Base-by-base conservation (phyloP, 2,329 filamentous ascomycete species). In the Cladosporium phlei region DNA sequence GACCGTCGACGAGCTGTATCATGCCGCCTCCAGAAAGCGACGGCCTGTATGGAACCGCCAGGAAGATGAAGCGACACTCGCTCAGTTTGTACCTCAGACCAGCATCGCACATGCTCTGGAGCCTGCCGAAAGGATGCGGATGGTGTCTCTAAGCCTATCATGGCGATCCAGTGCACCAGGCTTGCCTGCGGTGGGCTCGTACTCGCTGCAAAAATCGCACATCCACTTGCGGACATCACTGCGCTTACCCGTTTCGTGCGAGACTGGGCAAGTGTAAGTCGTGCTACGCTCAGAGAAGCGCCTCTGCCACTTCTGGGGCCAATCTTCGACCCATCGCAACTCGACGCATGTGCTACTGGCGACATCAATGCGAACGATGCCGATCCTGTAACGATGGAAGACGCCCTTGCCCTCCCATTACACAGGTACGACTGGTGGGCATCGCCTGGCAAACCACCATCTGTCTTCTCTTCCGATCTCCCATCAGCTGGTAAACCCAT, bases 141-240 rank as follows among this genome's bases (percentile, higher is more conserved):
- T 17, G 43, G 33, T 19, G 14, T 38, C 11, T 22, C 28, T 22
- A 46, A 43, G 8, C 46, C 46, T 5, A 48, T 38, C 17, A 38
- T 48, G 32, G 46, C 46, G 6, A 25, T 48, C 10, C 46, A 48
- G 33, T 29, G 12, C 20, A 48, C 38, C 8, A 19, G 10, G 5
- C 46, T 48, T 16, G 38, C 46, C 43, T 48, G 46, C 16, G 38
- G 46, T 12, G 38, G 37, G 14, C 16, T 48, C 9, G 46, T 43
- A 6, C 29, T 48, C 16, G 38, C 46, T 28, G 46, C 30, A 14
- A 48, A 48, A 21, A 43, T 48, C 3, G 37, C 46, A 14, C 46
- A 48, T 48, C 46, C 46, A 17, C 46, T 48, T 27, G 46, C 46
- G 30, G 46, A 48, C 19, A 48, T 48, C 38, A 28, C 38, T 3